Percentiles rank a stretch among this genome's conserved stretches.
phyloP scores from a whole-genome alignment of 352 stramenopile species.

The Globisporangium paddicum region DNA sequence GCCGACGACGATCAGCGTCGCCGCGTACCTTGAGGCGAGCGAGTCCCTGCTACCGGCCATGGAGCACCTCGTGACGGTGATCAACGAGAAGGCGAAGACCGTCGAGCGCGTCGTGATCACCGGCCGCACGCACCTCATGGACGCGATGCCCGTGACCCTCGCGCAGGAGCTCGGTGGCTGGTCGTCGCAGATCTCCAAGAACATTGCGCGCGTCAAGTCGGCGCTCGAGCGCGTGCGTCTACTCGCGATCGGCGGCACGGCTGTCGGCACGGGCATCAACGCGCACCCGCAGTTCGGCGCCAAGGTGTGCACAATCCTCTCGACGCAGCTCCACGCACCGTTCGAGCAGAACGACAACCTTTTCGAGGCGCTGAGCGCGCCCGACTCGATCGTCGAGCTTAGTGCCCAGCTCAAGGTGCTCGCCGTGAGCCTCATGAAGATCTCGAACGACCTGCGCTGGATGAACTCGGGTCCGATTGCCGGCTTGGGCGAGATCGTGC shows the following conservation, averaged over 20 bases:
- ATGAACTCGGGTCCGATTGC: constrained; percentile 91
- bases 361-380: constrained; percentile 89
- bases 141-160: constrained; percentile 56
- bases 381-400: constrained; percentile 92
- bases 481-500: constrained; percentile 89
- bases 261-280: constrained; percentile 59
- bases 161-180: constrained; percentile 45
- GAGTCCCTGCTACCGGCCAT: constrained; percentile 66
- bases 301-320: constrained; percentile 37
- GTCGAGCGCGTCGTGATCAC: constrained; percentile 49
- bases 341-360: constrained; percentile 53
- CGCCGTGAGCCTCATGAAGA: constrained; percentile 91
- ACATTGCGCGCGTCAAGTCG: constrained; percentile 40
- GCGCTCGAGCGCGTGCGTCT: constrained; percentile 41
- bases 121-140: constrained; percentile 73
- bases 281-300: constrained; percentile 43
- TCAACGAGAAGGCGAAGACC: constrained; percentile 32
- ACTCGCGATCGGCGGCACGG: constrained; percentile 52
- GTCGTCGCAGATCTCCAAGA: constrained; percentile 48
- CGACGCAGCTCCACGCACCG: constrained; percentile 25
- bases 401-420: constrained; percentile 91
- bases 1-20: constrained; percentile 48
- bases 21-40: constrained; percentile 38
- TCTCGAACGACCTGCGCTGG: constrained; percentile 92
- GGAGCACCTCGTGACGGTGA: constrained; percentile 28